These are phyloP conservation scores for Trichoderma sp. DNA, from an alignment of 2,329 filamentous ascomycete species.

Conservation along the genomic window DNA sequence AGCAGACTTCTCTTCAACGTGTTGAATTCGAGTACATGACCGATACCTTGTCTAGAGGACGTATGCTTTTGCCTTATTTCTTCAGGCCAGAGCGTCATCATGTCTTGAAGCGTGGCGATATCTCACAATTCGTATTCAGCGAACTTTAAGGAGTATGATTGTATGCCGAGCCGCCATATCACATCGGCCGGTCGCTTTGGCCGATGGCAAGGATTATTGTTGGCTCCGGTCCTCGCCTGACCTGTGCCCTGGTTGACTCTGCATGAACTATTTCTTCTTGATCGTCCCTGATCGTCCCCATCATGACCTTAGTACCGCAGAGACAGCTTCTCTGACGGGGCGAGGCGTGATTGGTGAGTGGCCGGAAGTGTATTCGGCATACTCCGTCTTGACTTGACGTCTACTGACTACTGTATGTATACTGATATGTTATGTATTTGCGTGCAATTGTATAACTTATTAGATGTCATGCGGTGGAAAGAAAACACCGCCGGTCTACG, in stretches of 20 bases:
- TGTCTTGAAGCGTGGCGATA: neutral
- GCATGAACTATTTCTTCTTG: neutral
- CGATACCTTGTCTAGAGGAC: neutral
- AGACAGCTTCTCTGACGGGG: conserved; percentile 20
- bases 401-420: neutral
- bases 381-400: neutral
- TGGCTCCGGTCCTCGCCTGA: too few relatives aligned
- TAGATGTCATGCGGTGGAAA: too few relatives aligned
- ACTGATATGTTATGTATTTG: neutral
- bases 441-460: neutral
- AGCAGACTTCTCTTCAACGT: neutral
- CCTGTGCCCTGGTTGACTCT: too few relatives aligned
- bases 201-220: neutral
- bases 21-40: neutral
- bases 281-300: neutral
- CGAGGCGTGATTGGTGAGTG: conserved; percentile 25
- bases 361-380: neutral
- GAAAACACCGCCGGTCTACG: too few relatives aligned
- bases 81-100: neutral
- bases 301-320: neutral
- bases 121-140: neutral
- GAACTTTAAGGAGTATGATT: neutral
- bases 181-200: neutral
- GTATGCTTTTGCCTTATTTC: neutral
- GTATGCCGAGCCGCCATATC: neutral